Evolutionary conservation across 148 eudicot genomes (phyloP), one percentile per base, ranked within the genome.

Genomic region (Camellia lanceoleosa): DNA sequence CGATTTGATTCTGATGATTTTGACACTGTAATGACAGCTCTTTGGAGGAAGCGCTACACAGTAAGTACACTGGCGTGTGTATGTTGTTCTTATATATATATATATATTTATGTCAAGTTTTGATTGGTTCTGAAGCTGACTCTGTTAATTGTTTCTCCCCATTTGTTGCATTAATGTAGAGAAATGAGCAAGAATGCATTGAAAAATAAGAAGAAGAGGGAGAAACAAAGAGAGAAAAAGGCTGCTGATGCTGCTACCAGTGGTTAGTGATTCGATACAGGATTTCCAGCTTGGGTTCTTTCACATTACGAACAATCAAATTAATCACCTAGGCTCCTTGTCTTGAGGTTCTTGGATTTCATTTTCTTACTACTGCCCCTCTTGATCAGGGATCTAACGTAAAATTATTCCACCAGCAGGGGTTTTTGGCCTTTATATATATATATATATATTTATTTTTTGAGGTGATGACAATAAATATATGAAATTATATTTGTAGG

Each of bases 151-250:
- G 44, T 55, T 70, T 73, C 54, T 56, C 71, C 51, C 71, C 51
- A 54, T 82, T 11, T 11, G 9, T 2, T 73, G 16, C 61, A 75
- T 66, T 78, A n/a, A 13, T 80, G 46, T 84, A 96, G 99, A 81
- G 99, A 93, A 87, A 60, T 89, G 86, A 96, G 98, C 92, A 96
- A 96, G 85, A 91, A 87, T 60, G 98, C 98, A 2, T 76, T 93
- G 89, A 96, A 76, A 79, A 96, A 96, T 88, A 96, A 92, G 98
- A 94, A 94, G 67, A 93, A 91, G 62, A 88, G 97, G 81, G 97
- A 93, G 84, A 96, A 93, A 80, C 94, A 91, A 66, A 89, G 88
- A 80, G 98, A 93, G 92, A 96, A 96, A 85, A 96, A 96, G 83
- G 95, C 92, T 74, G 89, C 92, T 0, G 99, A 93, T 80, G 94